phyloP scores from a whole-genome alignment of 148 eudicot species.

The Chenopodium suecicum region DNA sequence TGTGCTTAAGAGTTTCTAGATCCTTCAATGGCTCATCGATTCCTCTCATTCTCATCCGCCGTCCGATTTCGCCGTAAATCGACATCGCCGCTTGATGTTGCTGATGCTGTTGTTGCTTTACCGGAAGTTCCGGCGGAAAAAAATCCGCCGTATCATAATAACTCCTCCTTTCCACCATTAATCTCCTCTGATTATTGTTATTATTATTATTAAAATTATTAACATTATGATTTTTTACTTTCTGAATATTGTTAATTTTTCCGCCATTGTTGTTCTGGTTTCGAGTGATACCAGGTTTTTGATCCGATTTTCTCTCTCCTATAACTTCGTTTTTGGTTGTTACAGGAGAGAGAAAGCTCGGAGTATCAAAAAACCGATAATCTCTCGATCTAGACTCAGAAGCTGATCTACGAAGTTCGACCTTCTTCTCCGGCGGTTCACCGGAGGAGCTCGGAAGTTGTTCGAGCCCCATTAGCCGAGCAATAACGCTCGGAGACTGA shows the following conservation, averaged over 20 bases:
- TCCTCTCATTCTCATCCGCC: slow-evolving; percentile 67
- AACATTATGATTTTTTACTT: slow-evolving; percentile 11
- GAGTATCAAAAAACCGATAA: slow-evolving; percentile 27
- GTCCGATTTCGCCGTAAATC: slow-evolving; percentile 67
- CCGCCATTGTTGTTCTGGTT: slow-evolving; percentile 8
- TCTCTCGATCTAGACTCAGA: slow-evolving; percentile 83
- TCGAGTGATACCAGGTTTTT: slow-evolving; percentile 17
- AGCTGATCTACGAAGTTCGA: slow-evolving; percentile 78
- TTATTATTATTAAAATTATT: slow-evolving; percentile 2
- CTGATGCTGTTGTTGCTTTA: slow-evolving; percentile 34
- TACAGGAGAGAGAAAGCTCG: slow-evolving; percentile 23
- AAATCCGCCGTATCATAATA: slow-evolving; percentile 65
- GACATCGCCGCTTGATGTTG: slow-evolving; percentile 47
- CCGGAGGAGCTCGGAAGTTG: slow-evolving; percentile 32
- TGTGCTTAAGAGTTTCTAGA: slow-evolving; percentile 76
- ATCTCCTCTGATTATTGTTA: slow-evolving; percentile 14
- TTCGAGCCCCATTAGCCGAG: slow-evolving; percentile 92
- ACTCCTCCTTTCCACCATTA: slow-evolving; percentile 48
- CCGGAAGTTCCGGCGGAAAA: slow-evolving; percentile 42
- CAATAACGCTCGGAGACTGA: slow-evolving; percentile 81
- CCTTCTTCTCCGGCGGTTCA: slow-evolving; percentile 33
- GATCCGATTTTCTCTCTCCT: slow-evolving; percentile 23
- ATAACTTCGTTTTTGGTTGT: not conserved
- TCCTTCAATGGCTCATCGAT: slow-evolving; percentile 74
- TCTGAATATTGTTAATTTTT: slow-evolving; percentile 2